A percentile compares a stretch with the other conserved stretches of the same genome.
Evolutionary conservation across 2,329 filamentous ascomycete species (phyloP).

Genomic region (Clarireedia monteithiana): DNA sequence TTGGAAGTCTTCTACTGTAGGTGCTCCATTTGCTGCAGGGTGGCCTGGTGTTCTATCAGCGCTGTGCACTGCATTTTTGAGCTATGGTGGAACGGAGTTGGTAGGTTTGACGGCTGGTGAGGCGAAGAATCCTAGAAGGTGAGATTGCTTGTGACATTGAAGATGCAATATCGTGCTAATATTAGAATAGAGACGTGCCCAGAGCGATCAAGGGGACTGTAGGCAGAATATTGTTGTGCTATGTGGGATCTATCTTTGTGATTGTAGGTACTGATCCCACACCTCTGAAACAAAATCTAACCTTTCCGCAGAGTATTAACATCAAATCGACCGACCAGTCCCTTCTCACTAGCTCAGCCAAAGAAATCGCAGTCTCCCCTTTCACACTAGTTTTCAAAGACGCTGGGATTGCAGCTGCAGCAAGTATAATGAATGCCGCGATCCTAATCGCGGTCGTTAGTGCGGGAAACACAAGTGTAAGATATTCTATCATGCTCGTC

Average conservation of each 20-base stretch:
- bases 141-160: neutral
- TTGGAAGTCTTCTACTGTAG: neutral
- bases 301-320: conserved; percentile 44
- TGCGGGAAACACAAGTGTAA: conserved; percentile 66
- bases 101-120: conserved; percentile 49
- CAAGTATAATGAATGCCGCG: conserved; percentile 71
- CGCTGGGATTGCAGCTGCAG: conserved; percentile 58
- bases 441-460: conserved; percentile 66
- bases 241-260: conserved; percentile 69
- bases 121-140: conserved; percentile 36
- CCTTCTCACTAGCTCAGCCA: conserved; percentile 57
- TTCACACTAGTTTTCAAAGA: conserved; percentile 51
- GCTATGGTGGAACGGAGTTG: conserved; percentile 59
- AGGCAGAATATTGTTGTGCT: conserved; percentile 80
- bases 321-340: conserved; percentile 60
- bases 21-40: neutral
- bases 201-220: conserved; percentile 73
- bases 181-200: conserved; percentile 33
- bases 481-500: neutral
- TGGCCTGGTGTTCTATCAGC: neutral
- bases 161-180: neutral
- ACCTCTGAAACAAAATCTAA: neutral
- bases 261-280: conserved; percentile 32
- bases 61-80: neutral
- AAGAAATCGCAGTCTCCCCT: conserved; percentile 66